Percentiles rank a stretch among this genome's conserved stretches.
Evolutionary conservation across 2,329 filamentous ascomycete genomes (phyloP).

Genomic region (Colletotrichum theobromicola): DNA sequence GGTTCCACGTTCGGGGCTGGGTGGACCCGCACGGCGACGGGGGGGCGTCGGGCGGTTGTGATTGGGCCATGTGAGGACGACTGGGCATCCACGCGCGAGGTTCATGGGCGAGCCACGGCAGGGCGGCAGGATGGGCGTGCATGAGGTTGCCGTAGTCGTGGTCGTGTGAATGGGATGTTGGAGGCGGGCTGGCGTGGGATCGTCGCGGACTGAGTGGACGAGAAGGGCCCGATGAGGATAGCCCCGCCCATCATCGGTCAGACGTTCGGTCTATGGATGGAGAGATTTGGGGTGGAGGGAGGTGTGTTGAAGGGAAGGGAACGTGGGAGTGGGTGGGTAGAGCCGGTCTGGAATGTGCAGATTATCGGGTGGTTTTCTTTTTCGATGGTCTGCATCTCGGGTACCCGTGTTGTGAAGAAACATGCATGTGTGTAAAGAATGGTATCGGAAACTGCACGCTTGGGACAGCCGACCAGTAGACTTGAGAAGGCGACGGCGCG

Average conservation of each 20-base stretch:
- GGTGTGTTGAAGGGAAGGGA: background rate
- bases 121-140: constrained; percentile 14
- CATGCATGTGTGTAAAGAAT: background rate
- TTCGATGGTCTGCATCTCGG: background rate
- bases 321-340: background rate
- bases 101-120: background rate
- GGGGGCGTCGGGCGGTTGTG: background rate
- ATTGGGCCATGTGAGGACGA: background rate
- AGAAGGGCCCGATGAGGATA: background rate
- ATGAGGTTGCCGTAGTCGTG: constrained; percentile 11
- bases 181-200: background rate
- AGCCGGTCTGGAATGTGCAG: background rate
- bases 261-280: background rate
- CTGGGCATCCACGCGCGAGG: background rate
- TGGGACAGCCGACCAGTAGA: background rate
- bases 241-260: constrained; percentile 18
- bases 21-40: background rate
- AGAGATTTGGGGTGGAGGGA: background rate
- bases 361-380: background rate
- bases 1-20: constrained; percentile 6
- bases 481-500: background rate
- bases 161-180: constrained; percentile 16
- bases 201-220: constrained; percentile 13
- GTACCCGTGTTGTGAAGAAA: background rate
- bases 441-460: background rate